Base-by-base conservation (phyloP, 345 rosid species). In the Citrus australasica region DNA sequence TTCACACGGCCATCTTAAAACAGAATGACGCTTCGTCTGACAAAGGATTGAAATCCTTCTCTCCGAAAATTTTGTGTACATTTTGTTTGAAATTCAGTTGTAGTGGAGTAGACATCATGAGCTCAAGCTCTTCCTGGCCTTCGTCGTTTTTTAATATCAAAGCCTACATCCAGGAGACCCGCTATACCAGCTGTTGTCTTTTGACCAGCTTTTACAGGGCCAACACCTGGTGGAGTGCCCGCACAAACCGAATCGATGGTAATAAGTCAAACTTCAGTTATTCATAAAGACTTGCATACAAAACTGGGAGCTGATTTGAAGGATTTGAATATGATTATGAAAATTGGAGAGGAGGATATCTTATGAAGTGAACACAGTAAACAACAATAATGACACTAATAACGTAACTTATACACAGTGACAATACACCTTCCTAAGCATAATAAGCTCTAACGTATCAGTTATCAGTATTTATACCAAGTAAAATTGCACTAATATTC, bases 201-300 rank as follows among this genome's bases (percentile, higher is more conserved):
- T 83, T 93, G 94, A 21, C 98, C 99, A 27, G 81, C 86, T 84
- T 91, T 92, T 22, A 91, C 97, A 7, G 99, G 97, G 81, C 98
- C 96, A 81, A 89, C 95, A 62, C 99, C 97, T 79, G 84, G 83
- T 40, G 97, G 99, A 76, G 98, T 93, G 78, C 99, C 99, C 93
- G 85, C 83, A 82, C 66, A 80, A 33, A 55, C 25, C 42, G 28
- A 60, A 67, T 68, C 78, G 13, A 70, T 46, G 35, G 14, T 22
- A 33, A 28, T 21, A 6, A 37, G 9, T 37, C 40, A 37, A 7
- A 6, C 38, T 37, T 37, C 38, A 37, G 1, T 37, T 37, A 37
- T 37, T 1, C 2, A 37, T 37, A 42, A 9, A 6, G 28, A 16
- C 19, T 40, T 62, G 22, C 37, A 16, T 25, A 1, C 40, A 19